A percentile compares a stretch with the other conserved stretches of the same genome.
Conservation (phyloP, 139 green algal species). For the Chlamydomonas schloesseri region DNA sequence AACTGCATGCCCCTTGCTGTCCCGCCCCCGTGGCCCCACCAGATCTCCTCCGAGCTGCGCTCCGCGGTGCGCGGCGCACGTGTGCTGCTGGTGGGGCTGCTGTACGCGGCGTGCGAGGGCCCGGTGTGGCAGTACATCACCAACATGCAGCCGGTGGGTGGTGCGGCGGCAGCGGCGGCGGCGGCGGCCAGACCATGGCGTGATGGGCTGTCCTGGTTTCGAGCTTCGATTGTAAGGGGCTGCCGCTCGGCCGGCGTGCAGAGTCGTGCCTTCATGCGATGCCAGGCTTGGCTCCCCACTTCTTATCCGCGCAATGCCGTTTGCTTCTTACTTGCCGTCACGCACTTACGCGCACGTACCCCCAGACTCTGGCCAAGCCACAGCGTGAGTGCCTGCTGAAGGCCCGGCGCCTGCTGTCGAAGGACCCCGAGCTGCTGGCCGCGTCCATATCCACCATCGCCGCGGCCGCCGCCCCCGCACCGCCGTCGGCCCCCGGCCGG, state of each 20-base stretch:
- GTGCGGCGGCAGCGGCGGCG: not conserved
- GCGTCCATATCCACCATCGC: not conserved
- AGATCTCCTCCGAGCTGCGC: conserved; percentile 6
- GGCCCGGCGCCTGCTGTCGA: conserved; percentile 6
- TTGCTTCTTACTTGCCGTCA: not conserved
- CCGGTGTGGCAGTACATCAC: conserved; percentile 11
- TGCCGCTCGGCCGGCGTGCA: too few species aligned
- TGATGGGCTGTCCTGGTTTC: not conserved
- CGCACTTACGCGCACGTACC: too few species aligned
- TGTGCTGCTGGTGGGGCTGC: not conserved
- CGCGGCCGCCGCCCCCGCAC: not conserved
- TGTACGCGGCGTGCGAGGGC: conserved; percentile 27
- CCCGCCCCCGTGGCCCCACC: not conserved
- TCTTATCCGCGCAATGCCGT: not conserved
- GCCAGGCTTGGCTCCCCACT: not conserved
- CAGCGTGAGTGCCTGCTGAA: conserved; percentile 34
- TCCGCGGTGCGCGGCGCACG: not conserved
- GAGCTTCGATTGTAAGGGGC: not conserved
- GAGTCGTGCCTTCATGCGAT: not conserved
- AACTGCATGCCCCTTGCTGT: too few species aligned
- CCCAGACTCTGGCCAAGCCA: conserved; percentile 25
- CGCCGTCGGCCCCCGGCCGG: not conserved
- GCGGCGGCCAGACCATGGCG: not conserved
- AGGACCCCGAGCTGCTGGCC: not conserved
- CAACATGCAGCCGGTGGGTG: conserved; percentile 16